A percentile compares a stretch with the other conserved stretches of the same genome.
These are phyloP conservation scores for Spiraea crenata DNA, from an alignment of 331 rosid species.

Conservation along the genomic window DNA sequence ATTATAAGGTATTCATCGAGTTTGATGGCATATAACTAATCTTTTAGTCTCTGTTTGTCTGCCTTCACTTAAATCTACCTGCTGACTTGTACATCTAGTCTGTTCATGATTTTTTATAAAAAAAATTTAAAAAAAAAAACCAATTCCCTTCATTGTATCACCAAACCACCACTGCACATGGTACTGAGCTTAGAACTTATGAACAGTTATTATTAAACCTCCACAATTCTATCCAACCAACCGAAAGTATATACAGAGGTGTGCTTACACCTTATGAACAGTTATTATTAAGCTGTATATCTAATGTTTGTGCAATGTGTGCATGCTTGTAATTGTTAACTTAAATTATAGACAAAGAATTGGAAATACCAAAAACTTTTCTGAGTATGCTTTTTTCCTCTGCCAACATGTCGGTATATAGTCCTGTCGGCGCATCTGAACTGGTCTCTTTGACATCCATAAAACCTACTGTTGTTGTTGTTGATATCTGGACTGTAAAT, in stretches of 20 bases:
- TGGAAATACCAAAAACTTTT: conserved; percentile 79
- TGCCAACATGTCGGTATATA: conserved; percentile 69
- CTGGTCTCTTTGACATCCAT: conserved; percentile 81
- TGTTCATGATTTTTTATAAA: conserved; percentile 5
- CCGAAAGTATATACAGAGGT: not conserved
- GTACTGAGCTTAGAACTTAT: not conserved
- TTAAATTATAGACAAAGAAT: conserved; percentile 11
- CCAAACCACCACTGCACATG: not conserved
- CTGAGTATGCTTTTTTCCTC: conserved; percentile 73
- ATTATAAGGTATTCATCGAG: conserved; percentile 10
- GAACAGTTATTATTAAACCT: not conserved
- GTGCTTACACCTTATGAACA: too few species aligned
- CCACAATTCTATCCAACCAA: not conserved
- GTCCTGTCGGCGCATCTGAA: conserved; percentile 53
- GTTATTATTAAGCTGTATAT: not conserved
- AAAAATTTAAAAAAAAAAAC: not conserved
- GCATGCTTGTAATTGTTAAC: not conserved
- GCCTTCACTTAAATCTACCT: conserved; percentile 14
- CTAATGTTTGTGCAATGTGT: not conserved
- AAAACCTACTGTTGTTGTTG: conserved; percentile 65
- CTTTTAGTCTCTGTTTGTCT: conserved; percentile 2
- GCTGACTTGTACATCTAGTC: not conserved
- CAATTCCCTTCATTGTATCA: conserved; percentile 4
- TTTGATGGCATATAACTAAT: not conserved
- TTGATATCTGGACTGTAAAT: conserved; percentile 96